phyloP scores from a whole-genome alignment of 441 rosid species.

The Croton setiger region DNA sequence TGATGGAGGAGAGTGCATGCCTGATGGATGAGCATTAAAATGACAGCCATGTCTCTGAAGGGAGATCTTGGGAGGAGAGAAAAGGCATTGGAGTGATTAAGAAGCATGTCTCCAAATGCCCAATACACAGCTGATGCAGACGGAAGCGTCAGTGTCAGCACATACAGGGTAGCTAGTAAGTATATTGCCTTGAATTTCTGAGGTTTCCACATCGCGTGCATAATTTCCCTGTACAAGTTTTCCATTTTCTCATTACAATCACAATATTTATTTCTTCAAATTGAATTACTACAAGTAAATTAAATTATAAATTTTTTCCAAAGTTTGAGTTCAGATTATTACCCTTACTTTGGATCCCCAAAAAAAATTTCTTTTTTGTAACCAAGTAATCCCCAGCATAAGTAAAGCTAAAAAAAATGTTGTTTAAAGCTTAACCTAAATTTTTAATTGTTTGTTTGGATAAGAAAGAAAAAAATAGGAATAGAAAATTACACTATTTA shows the following conservation, averaged over 20 bases:
- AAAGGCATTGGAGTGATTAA: constrained; percentile 90
- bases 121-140: constrained; percentile 93
- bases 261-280: background rate
- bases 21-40: constrained; percentile 98
- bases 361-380: no score
- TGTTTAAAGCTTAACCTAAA: no score
- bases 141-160: constrained; percentile 84
- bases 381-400: no score
- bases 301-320: no score
- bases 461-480: no score
- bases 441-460: no score
- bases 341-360: no score
- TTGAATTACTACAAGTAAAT: no score
- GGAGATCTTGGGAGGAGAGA: constrained; percentile 71
- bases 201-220: constrained; percentile 99
- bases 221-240: constrained; percentile 62
- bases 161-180: constrained; percentile 81
- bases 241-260: background rate
- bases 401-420: no score
- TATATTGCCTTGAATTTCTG: constrained; percentile 93
- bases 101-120: constrained; percentile 94
- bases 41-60: constrained; percentile 83
- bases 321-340: no score
- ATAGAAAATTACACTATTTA: no score
- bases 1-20: constrained; percentile 23